Percentiles rank a stretch among this genome's conserved stretches.
These are phyloP conservation scores for Taphrina pruni DNA, from an alignment of 1,139 yeast genomes.

Conservation along the genomic window DNA sequence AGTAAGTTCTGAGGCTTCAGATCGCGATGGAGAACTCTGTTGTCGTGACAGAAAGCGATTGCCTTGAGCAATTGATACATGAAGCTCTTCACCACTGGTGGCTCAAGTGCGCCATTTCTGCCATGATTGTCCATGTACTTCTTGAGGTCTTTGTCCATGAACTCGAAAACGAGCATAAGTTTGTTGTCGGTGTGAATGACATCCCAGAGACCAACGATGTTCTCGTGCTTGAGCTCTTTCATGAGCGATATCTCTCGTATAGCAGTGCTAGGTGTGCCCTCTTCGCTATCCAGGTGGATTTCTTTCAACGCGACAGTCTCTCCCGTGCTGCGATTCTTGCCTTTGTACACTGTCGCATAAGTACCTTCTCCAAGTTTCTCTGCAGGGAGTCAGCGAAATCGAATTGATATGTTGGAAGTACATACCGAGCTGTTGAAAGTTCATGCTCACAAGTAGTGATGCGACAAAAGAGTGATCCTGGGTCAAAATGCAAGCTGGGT, in stretches of 20 bases:
- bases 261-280: conserved; percentile 98
- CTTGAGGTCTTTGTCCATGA: conserved; percentile 91
- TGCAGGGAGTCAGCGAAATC: neutral
- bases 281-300: conserved; percentile 83
- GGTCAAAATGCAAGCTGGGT: no score
- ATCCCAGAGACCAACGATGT: conserved; percentile 89
- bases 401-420: no score
- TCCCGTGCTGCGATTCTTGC: conserved; percentile 88
- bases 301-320: conserved; percentile 93
- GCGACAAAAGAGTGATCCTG: neutral
- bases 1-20: conserved; percentile 92
- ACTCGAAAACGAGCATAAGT: conserved; percentile 80
- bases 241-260: conserved; percentile 93
- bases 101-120: conserved; percentile 76
- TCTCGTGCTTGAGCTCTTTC: conserved; percentile 95
- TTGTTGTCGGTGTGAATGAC: conserved; percentile 97
- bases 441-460: neutral
- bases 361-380: conserved; percentile 62
- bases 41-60: conserved; percentile 91
- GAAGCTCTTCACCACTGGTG: conserved; percentile 80
- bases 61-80: conserved; percentile 93
- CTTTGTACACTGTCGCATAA: conserved; percentile 96
- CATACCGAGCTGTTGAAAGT: conserved; percentile 11
- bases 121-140: conserved; percentile 92
- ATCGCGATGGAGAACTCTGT: conserved; percentile 91